Conservation (phyloP, 306 rosid species). For the Dryas drummondii region DNA sequence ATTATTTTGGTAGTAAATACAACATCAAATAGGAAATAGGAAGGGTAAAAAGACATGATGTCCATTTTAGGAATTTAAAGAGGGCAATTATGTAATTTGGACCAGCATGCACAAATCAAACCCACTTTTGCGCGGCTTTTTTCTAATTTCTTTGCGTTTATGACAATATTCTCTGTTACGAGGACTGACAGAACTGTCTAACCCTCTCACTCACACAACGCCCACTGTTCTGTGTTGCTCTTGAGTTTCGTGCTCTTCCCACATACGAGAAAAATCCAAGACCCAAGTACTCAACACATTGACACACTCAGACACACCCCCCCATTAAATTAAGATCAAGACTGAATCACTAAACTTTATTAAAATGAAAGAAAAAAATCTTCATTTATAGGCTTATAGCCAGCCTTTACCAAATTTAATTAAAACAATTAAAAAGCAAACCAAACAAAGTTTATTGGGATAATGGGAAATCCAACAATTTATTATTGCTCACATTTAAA, state of each 20-base stretch:
- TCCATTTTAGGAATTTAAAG: too few relatives aligned
- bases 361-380: neutral
- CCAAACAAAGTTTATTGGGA: slow-evolving; percentile 32
- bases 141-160: slow-evolving; percentile 15
- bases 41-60: too few relatives aligned
- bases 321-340: neutral
- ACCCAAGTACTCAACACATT: slow-evolving; percentile 13
- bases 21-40: too few relatives aligned
- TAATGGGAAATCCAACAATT: slow-evolving; percentile 25
- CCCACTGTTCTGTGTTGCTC: slow-evolving; percentile 15
- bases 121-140: slow-evolving; percentile 48
- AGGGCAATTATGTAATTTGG: neutral
- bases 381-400: neutral
- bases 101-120: slow-evolving; percentile 26
- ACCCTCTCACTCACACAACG: neutral
- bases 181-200: slow-evolving; percentile 22
- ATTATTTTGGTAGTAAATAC: too few relatives aligned
- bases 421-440: neutral
- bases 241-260: slow-evolving; percentile 35
- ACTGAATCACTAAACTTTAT: neutral
- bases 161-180: slow-evolving; percentile 71
- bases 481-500: slow-evolving; percentile 32
- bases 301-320: neutral
- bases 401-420: neutral
- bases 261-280: slow-evolving; percentile 31